Evolutionary conservation across 2,329 filamentous ascomycete species (phyloP), one percentile per base, ranked within the genome.

Genomic region (Sporothrix globosa): DNA sequence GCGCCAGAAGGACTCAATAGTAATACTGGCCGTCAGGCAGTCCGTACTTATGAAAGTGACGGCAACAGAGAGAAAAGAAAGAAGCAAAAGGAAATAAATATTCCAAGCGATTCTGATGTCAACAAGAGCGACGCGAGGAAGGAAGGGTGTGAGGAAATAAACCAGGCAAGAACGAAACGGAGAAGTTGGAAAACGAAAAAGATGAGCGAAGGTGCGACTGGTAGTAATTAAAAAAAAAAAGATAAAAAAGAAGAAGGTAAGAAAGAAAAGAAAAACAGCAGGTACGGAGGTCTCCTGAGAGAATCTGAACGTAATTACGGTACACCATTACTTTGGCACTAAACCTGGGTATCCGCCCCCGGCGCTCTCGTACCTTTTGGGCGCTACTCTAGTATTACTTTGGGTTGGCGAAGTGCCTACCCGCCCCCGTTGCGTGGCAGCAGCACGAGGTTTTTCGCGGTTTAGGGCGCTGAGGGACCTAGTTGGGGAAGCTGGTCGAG

Each of bases 391-490:
- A 34, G 34, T 34, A 34, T 34, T 34, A 4, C 34, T 9, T 34
- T 34, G 34, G 34, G 34, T 34, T 34, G 34, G 5, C 34, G 34
- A 34, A 67, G 50, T 46, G 50, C 65, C 50, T 44, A 6, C 56
- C 39, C 30, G 24, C 67, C 58, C 41, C 58, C 30, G 34, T 54
- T 27, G 50, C 5, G 24, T 44, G 65, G 48, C 19, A 54, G 41
- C 34, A 34, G 68, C 44, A 58, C 61, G 72, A 68, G 67, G 60
- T 53, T 68, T 58, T 70, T 71, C 48, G 69, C 56, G 69, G 69
- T 63, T 66, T 72, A 68, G 69, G 72, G 54, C 52, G 63, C 69
- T 66, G 52, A 69, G 61, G 53, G 54, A 2, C 24, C 39, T 30
- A 58, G 44, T 30, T 56, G 52, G 46, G 44, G 65, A 48, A 50